Conservation (phyloP, 2,329 filamentous ascomycete genomes). For the Tympanopsis confertula region DNA sequence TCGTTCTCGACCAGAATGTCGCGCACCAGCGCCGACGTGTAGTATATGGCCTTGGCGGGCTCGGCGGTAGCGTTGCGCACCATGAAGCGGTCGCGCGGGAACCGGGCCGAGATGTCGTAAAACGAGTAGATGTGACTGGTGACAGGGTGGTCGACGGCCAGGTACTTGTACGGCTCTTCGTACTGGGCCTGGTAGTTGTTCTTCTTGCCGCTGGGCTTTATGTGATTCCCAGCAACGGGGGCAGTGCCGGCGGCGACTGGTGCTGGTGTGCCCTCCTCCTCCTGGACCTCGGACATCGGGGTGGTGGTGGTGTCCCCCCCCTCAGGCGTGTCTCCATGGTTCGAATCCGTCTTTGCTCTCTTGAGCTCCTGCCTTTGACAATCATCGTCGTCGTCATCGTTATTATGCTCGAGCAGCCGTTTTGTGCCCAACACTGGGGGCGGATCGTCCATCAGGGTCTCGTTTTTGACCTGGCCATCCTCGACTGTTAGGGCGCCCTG, state of each 20-base stretch:
- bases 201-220: slow-evolving; percentile 25
- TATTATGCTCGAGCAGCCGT: too few relatives aligned
- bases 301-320: too few relatives aligned
- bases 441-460: too few relatives aligned
- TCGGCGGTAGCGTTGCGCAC: slow-evolving; percentile 84
- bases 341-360: background rate
- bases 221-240: slow-evolving; percentile 12
- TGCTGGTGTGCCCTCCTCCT: background rate
- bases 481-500: background rate
- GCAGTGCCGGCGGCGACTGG: too few relatives aligned
- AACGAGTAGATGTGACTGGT: slow-evolving; percentile 70
- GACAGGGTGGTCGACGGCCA: slow-evolving; percentile 62
- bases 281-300: background rate
- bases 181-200: slow-evolving; percentile 33
- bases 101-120: slow-evolving; percentile 72
- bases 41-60: slow-evolving; percentile 92
- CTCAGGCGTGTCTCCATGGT: background rate
- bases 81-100: slow-evolving; percentile 86
- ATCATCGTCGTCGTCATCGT: background rate
- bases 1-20: slow-evolving; percentile 82
- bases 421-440: background rate
- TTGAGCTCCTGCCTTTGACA: background rate
- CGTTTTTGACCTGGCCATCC: background rate
- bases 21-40: slow-evolving; percentile 73
- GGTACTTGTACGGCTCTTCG: slow-evolving; percentile 92